Percentiles rank a stretch among this genome's conserved stretches.
Conservation (phyloP, 2,329 filamentous ascomycete species). For the Fusarium continuum region DNA sequence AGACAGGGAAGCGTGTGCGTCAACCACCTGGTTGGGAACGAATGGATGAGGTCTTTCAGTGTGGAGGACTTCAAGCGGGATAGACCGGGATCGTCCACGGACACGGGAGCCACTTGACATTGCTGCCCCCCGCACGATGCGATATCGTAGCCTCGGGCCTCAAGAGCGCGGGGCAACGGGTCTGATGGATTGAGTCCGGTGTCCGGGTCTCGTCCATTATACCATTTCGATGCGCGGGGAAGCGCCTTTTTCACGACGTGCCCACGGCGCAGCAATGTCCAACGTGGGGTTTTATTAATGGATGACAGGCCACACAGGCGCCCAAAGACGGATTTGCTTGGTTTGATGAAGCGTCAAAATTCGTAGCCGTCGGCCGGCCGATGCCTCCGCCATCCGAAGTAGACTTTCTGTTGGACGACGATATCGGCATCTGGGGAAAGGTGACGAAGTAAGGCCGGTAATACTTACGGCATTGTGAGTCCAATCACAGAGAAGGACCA, state of each 20-base stretch:
- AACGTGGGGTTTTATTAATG: slow-evolving; percentile 45
- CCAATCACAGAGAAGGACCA: slow-evolving; percentile 39
- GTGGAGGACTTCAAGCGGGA: slow-evolving; percentile 38
- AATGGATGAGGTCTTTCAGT: slow-evolving; percentile 34
- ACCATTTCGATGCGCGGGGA: slow-evolving; percentile 29
- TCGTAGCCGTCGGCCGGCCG: slow-evolving; percentile 24
- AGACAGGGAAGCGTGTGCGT: slow-evolving; percentile 33
- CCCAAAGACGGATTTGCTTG: slow-evolving; percentile 25
- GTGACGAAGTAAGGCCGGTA: slow-evolving; percentile 25
- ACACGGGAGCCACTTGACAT: slow-evolving; percentile 29
- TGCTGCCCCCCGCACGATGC: slow-evolving; percentile 38
- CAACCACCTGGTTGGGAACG: slow-evolving; percentile 41
- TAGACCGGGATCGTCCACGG: slow-evolving; percentile 41
- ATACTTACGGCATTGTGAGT: slow-evolving; percentile 33
- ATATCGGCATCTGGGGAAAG: slow-evolving; percentile 22
- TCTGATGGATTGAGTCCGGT: slow-evolving; percentile 37
- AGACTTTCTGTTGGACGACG: slow-evolving; percentile 29
- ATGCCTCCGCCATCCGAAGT: slow-evolving; percentile 27
- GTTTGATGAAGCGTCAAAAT: slow-evolving; percentile 32
- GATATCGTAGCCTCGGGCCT: slow-evolving; percentile 37
- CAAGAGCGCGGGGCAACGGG: slow-evolving; percentile 41
- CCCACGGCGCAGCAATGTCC: slow-evolving; percentile 40
- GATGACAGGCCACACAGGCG: slow-evolving; percentile 38
- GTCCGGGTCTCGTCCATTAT: slow-evolving; percentile 29
- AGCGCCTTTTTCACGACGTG: slow-evolving; percentile 30